Evolutionary conservation across 495 filamentous ascomycete species (phyloP), one percentile per base, ranked within the genome.

Genomic region (Neurospora cerealis): DNA sequence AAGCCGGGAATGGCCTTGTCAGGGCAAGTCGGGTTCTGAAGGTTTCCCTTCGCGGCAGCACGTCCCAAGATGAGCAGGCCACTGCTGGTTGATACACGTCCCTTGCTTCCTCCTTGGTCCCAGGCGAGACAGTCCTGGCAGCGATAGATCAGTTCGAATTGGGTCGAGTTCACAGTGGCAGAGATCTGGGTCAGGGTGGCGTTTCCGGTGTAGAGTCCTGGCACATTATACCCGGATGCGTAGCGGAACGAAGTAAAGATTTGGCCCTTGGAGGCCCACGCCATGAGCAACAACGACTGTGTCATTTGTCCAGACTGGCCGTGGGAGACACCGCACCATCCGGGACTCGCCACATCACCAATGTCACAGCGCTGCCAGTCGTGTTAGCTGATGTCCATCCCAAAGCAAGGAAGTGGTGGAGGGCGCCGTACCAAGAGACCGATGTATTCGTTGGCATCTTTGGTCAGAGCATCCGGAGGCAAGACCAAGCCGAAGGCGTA

Each of bases 111-210:
- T 17, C 73, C 80, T 70, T 80, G 77, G 71, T 78, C 80, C 88
- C 89, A 92, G 3, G 80, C 80, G 44, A 88, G 83, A 80, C 91
- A 93, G 78, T 87, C 83, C 76, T 89, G 81, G 83, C 90, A 93
- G 32, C 87, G 84, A 80, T 89, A 92, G 38, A 90, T 85, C 24
- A 90, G 78, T 70, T 86, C 85, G 78, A 86, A 93, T 76, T 83
- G 74, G 46, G 81, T 82, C 62, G 83, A 79, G 76, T 87, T 90
- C 73, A 89, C 79, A 69, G 77, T 84, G n/a, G 85, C 82, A n/a
- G 85, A 87, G 72, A 92, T 86, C 70, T 87, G 86, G 2, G 87
- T 89, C 24, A 88, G 72, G 36, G 84, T 87, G 21, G 89, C 89
- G 74, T 86, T 85, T 48, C 89, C 89, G 17, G 83, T 84, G 77